Evolutionary conservation across 2,329 filamentous ascomycete genomes (phyloP).

Genomic region (Nigrospora sphaerica): DNA sequence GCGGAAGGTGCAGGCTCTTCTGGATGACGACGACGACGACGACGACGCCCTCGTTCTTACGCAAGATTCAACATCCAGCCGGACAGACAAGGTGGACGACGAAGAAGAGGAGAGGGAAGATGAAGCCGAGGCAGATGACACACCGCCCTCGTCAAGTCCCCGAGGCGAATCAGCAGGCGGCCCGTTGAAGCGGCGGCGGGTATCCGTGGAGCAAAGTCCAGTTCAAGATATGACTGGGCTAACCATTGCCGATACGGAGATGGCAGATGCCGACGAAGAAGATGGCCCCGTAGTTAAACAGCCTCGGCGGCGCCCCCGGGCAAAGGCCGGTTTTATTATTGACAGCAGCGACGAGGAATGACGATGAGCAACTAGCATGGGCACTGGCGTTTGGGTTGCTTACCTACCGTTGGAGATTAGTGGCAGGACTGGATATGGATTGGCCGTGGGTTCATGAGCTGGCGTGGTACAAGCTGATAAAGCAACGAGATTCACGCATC

Average conservation of each 20-base stretch:
- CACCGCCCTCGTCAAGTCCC: slow-evolving; percentile 32
- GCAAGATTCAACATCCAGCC: slow-evolving; percentile 10
- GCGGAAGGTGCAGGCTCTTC: slow-evolving; percentile 18
- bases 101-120: slow-evolving; percentile 24
- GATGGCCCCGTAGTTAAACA: slow-evolving; percentile 25
- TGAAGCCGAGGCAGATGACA: slow-evolving; percentile 22
- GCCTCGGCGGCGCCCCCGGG: slow-evolving; percentile 31
- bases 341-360: slow-evolving; percentile 54
- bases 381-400: not conserved
- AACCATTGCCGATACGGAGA: slow-evolving; percentile 17
- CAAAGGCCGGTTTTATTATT: slow-evolving; percentile 47
- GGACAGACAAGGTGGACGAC: slow-evolving; percentile 16
- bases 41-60: slow-evolving; percentile 10
- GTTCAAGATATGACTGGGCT: slow-evolving; percentile 4
- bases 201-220: slow-evolving; percentile 13
- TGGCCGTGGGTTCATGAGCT: too few species aligned
- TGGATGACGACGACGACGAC: slow-evolving; percentile 20
- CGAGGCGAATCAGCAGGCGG: slow-evolving; percentile 12
- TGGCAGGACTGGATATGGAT: too few species aligned
- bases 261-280: slow-evolving; percentile 25
- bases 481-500: too few species aligned
- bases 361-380: not conserved
- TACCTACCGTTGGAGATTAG: too few species aligned
- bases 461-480: too few species aligned
- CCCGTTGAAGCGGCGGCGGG: slow-evolving; percentile 18